phyloP scores from a whole-genome alignment of 1,139 yeast genomes.

The Zygoascus hellenicus region DNA sequence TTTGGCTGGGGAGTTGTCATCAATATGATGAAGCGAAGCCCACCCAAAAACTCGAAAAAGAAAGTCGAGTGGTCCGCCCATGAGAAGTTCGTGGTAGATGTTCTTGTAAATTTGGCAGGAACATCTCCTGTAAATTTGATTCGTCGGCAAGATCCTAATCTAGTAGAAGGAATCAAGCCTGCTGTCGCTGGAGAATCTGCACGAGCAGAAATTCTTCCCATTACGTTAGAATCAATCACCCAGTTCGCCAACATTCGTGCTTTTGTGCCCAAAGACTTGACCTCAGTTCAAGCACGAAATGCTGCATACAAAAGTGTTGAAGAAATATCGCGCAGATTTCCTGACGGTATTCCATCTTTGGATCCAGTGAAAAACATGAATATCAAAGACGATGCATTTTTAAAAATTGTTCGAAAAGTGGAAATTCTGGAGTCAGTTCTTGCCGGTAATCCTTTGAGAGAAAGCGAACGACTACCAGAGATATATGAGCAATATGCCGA shows the following conservation, averaged over 20 bases:
- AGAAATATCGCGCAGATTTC: constrained; percentile 76
- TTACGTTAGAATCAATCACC: constrained; percentile 70
- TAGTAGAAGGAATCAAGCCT: constrained; percentile 88
- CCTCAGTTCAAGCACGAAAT: constrained; percentile 62
- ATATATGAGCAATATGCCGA: constrained; percentile 58
- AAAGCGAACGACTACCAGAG: constrained; percentile 55
- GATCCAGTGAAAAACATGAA: constrained; percentile 94
- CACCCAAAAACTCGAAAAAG: constrained; percentile 17
- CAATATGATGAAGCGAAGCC: constrained; percentile 59
- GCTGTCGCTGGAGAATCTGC: constrained; percentile 64
- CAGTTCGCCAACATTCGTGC: constrained; percentile 75
- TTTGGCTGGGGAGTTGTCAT: constrained; percentile 97
- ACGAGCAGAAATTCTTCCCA: constrained; percentile 74
- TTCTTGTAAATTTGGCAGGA: constrained; percentile 56
- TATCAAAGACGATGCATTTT: constrained; percentile 74
- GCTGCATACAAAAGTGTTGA: constrained; percentile 70
- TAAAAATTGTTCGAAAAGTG: constrained; percentile 62
- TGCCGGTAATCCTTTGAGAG: constrained; percentile 61
- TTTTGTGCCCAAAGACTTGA: constrained; percentile 74
- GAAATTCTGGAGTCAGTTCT: constrained; percentile 76
- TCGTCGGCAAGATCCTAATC: constrained; percentile 51
- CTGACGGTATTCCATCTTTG: constrained; percentile 81
- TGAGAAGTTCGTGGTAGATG: constrained; percentile 83
- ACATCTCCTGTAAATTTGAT: constrained; percentile 50
- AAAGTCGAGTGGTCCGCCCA: constrained; percentile 56